Base-by-base conservation (phyloP, 164 flowering plant species). In the Nymphaea colorata region DNA sequence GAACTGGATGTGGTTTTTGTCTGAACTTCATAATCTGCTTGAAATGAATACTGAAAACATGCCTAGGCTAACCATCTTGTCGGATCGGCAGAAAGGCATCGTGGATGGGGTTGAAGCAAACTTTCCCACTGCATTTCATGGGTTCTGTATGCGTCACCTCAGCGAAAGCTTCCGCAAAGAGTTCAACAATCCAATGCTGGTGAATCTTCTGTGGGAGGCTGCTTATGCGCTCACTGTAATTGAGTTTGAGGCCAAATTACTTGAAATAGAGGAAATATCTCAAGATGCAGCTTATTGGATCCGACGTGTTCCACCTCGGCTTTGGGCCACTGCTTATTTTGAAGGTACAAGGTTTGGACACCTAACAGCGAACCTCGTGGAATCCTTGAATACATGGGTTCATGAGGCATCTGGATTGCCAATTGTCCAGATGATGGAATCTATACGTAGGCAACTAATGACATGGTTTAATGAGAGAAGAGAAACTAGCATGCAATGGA, bases 241-340 rank as follows among this genome's bases (percentile, higher is more conserved):
- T 44, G 84, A 79, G 57, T 81, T 79, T 70, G 80, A 79, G 68
- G 77, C 76, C n/a, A 81, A 82, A 67, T 43, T 82, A 59, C 72
- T 80, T n/a, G 85, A 82, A 74, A 82, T 82, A 53, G 86, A 80
- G 64, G 83, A 78, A 67, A 72, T 80, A 51, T 78, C 80, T 11
- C 80, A 68, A 45, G 85, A 82, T 42, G 85, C 85, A 68, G 83
- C 80, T 57, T 80, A 80, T 60, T 82, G 83, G 83, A 75, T 82
- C 70, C 73, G 85, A 44, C 76, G 83, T 3, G 74, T 82, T 53
- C 85, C 85, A 16, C 79, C 80, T 45, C 81, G 85, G 16, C 76
- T 82, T 16, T 82, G 85, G 85, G 85, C 85, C 55, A 82, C 85
- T 0, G 83, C 85, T n/a, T 78, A 80, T 70, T 82, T 82, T 64